These are phyloP conservation scores for Sporothrix variecibatus DNA, from an alignment of 2,329 filamentous ascomycete genomes.

Conservation along the genomic window DNA sequence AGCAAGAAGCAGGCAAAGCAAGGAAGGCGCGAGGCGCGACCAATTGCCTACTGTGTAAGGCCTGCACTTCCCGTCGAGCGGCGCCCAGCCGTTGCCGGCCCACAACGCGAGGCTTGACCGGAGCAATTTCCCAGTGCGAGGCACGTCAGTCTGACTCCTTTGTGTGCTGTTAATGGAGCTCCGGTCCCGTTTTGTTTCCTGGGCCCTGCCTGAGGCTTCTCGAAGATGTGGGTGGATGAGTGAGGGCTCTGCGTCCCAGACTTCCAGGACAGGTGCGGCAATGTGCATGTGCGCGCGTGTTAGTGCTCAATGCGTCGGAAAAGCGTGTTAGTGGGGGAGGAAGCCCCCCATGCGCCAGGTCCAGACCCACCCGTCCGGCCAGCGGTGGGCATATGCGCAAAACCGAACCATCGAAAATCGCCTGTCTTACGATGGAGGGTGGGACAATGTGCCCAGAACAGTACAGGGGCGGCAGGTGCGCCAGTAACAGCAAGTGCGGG, in stretches of 20 bases:
- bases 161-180: constrained; percentile 6
- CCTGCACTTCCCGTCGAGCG: constrained; percentile 19
- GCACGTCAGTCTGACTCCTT: constrained; percentile 1
- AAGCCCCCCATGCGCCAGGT: not conserved
- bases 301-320: not conserved
- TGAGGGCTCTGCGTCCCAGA: not conserved
- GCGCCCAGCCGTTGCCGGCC: constrained; percentile 9
- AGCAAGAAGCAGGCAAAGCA: not conserved
- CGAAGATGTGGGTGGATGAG: not conserved
- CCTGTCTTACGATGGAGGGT: constrained; percentile 26
- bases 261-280: not conserved
- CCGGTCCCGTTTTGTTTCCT: constrained; percentile 18
- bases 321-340: not conserved
- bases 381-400: constrained; percentile 27
- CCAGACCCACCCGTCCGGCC: constrained; percentile 22
- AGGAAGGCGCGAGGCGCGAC: constrained; percentile 14
- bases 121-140: constrained; percentile 16
- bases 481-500: constrained; percentile 6
- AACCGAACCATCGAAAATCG: constrained; percentile 27
- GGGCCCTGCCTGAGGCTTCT: not conserved
- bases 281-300: not conserved
- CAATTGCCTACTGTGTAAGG: not conserved
- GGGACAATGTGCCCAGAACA: constrained; percentile 18
- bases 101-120: constrained; percentile 13
- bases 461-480: not conserved